Evolutionary conservation across 805 yeast species (phyloP).

Genomic region (Phaffomyces thermotolerans): DNA sequence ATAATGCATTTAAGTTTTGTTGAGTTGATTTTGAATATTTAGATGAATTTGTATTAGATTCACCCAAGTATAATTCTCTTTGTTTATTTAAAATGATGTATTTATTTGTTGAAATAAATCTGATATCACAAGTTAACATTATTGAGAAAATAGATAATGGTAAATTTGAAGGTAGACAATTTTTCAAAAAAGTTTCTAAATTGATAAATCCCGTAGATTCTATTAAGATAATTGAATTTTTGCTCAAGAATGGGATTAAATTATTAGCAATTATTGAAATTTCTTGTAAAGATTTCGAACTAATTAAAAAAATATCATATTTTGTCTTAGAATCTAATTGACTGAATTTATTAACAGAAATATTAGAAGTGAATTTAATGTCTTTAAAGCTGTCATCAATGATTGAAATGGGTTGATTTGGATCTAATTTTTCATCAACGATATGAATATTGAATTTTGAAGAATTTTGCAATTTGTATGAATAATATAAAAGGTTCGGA

Average conservation of each 20-base stretch:
- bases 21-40: conserved; percentile 29
- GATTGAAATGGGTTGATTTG: conserved; percentile 4
- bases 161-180: conserved; percentile 40
- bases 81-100: conserved; percentile 17
- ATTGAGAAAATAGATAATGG: conserved; percentile 19
- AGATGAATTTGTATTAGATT: conserved; percentile 33
- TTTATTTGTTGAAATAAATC: conserved; percentile 10
- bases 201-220: conserved; percentile 70
- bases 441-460: conserved; percentile 34
- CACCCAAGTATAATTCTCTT: conserved; percentile 30
- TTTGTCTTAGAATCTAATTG: conserved; percentile 15
- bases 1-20: conserved; percentile 30
- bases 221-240: conserved; percentile 46
- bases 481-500: conserved; percentile 53
- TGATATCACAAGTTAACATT: conserved; percentile 16
- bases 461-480: conserved; percentile 48
- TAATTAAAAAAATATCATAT: conserved; percentile 39
- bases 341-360: neutral
- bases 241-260: conserved; percentile 31
- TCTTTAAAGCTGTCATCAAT: conserved; percentile 17
- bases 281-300: conserved; percentile 46
- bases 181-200: conserved; percentile 62
- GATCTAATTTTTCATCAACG: conserved; percentile 26
- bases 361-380: conserved; percentile 13
- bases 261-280: conserved; percentile 35